Base-by-base conservation (phyloP, 352 stramenopile species). In the Globisporangium barbulae region DNA sequence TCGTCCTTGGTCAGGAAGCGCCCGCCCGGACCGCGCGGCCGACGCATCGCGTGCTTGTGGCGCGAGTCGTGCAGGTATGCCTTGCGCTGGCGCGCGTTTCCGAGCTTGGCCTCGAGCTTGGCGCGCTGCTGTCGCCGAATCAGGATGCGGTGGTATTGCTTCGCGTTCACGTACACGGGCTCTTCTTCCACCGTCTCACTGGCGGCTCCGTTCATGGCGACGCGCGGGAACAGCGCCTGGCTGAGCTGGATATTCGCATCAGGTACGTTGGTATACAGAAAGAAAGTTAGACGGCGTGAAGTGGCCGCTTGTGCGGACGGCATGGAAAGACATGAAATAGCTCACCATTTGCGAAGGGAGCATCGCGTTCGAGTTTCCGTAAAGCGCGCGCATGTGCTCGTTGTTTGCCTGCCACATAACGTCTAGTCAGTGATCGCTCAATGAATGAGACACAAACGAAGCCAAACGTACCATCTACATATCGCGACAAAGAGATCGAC, bases 81-180 rank as follows among this genome's bases (percentile, higher is more conserved):
- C 70, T 94, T 93, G 57, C 84, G 85, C 72, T 94, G 88, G 55
- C 79, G 82, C 48, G 70, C 67, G 59, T 85, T 91, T 47, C 83
- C 83, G 17, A 95, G 72, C 68, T 96, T 94, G 31, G 85, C 82
- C 63, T 96, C 89, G 19, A 94, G 78, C 67, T 96, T 96, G 47
- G 87, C 84, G 35, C 87, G 79, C 67, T 94, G 85, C 60, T 96
- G 83, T 61, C 89, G 81, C 47, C 89, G 87, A 55, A 95, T 87
- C 79, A 96, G 89, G 64, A 96, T 96, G 21, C 89, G 83, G 67
- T 95, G 85, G 65, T 96, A 96, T 67, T 96, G 89, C 75, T 96
- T 96, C 54, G 87, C 89, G 64, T 96, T 96, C 42, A 96, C 89
- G 65, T 96, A 96, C 42, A 96, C 85, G 5, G 88, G 88, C 54